Percentiles rank a stretch among this genome's conserved stretches.
Evolutionary conservation across 2,329 filamentous ascomycete species (phyloP).

Genomic region (Dothideomycetes sp.): DNA sequence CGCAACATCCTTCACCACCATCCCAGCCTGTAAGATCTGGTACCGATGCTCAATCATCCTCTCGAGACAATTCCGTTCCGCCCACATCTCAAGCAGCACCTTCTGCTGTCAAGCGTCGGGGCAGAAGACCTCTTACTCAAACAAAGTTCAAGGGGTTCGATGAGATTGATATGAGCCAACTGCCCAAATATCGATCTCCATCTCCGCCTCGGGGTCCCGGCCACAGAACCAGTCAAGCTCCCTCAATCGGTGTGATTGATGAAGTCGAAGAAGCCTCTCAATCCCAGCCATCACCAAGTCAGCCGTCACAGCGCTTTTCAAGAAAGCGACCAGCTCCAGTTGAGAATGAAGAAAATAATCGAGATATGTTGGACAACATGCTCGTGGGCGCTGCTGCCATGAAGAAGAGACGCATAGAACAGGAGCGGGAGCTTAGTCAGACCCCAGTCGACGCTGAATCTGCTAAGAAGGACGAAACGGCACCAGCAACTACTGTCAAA

Average conservation of each 20-base stretch:
- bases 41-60: too few species aligned
- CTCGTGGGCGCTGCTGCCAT: conserved; percentile 67
- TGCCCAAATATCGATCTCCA: conserved; percentile 17
- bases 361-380: conserved; percentile 58
- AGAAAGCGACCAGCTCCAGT: conserved; percentile 23
- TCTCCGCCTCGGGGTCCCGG: conserved; percentile 8
- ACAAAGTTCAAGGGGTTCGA: conserved; percentile 51
- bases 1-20: too few species aligned
- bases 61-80: too few species aligned
- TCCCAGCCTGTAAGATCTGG: too few species aligned
- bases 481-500: conserved; percentile 18
- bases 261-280: conserved; percentile 14
- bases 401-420: conserved; percentile 66
- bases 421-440: conserved; percentile 17
- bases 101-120: neutral
- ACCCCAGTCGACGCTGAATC: neutral
- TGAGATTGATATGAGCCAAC: conserved; percentile 28
- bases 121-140: conserved; percentile 21
- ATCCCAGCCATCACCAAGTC: conserved; percentile 22
- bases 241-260: conserved; percentile 18
- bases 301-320: conserved; percentile 17
- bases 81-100: conserved; percentile 1
- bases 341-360: conserved; percentile 18
- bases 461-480: conserved; percentile 3
- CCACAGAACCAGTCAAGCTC: conserved; percentile 18